phyloP scores from a whole-genome alignment of 371 early-diverging fungal species.

The Mycotypha africana region DNA sequence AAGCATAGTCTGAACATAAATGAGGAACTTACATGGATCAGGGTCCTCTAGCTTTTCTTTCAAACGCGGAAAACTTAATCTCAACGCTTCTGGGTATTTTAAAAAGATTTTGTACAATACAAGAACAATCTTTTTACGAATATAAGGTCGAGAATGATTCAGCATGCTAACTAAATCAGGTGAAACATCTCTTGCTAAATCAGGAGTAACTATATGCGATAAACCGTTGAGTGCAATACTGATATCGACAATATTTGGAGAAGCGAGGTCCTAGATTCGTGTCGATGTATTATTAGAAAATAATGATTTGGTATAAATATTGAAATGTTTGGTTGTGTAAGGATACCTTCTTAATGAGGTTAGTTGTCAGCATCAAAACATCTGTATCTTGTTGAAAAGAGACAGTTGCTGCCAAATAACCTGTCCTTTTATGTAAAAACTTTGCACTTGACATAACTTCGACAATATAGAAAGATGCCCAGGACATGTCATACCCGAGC shows the following conservation, averaged over 20 bases:
- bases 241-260: slow-evolving; percentile 74
- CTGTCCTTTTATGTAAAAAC: slow-evolving; percentile 80
- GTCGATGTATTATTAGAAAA: too few species aligned
- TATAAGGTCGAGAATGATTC: slow-evolving; percentile 87
- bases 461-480: slow-evolving; percentile 96
- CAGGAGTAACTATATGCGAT: slow-evolving; percentile 87
- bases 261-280: slow-evolving; percentile 89
- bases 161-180: slow-evolving; percentile 83
- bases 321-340: too few species aligned
- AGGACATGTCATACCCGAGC: slow-evolving; percentile 94
- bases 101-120: slow-evolving; percentile 86
- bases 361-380: slow-evolving; percentile 94
- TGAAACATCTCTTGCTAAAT: slow-evolving; percentile 85
- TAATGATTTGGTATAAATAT: not conserved
- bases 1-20: not conserved
- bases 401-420: slow-evolving; percentile 88
- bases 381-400: slow-evolving; percentile 92
- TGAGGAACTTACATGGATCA: slow-evolving; percentile 69
- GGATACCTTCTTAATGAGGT: slow-evolving; percentile 91
- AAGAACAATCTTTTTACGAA: slow-evolving; percentile 87
- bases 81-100: slow-evolving; percentile 85
- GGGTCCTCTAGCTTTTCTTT: slow-evolving; percentile 90
- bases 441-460: slow-evolving; percentile 94
- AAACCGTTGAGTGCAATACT: slow-evolving; percentile 89
- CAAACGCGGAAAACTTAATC: slow-evolving; percentile 79